Evolutionary conservation across 2,329 filamentous ascomycete species (phyloP).

Genomic region (Sodiomyces alkalinus): DNA sequence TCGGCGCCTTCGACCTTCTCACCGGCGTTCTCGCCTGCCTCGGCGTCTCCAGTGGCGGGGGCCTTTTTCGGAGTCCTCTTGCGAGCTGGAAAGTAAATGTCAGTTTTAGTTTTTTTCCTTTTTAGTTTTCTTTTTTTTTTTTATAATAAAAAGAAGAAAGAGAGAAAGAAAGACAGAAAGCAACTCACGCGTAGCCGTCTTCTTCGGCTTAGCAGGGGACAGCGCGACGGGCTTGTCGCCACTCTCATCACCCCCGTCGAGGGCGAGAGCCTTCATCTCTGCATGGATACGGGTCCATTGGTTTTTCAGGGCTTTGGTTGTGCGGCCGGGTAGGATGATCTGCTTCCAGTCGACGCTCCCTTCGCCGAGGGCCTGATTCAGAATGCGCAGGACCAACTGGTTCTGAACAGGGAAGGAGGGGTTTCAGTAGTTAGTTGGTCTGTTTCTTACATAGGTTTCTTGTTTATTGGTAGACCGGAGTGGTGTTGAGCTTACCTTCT

Average conservation of each 20-base stretch:
- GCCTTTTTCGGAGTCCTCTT: not conserved
- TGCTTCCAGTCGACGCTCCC: not conserved
- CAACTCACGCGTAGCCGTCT: not conserved
- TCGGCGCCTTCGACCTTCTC: too few relatives aligned
- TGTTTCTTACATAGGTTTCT: not conserved
- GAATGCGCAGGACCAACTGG: not conserved
- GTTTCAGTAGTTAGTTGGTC: too few relatives aligned
- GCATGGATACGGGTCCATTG: not conserved
- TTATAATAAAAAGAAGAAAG: not conserved
- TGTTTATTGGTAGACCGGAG: not conserved
- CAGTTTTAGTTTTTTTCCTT: too few relatives aligned
- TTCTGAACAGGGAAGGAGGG: too few relatives aligned
- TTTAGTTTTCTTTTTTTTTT: too few relatives aligned
- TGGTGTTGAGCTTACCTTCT: not conserved
- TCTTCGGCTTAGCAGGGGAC: not conserved
- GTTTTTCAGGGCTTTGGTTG: not conserved
- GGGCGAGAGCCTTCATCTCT: not conserved
- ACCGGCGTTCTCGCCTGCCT: slow-evolving; percentile 1
- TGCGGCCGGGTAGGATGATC: not conserved
- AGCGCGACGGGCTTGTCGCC: not conserved
- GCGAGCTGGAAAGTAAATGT: too few relatives aligned
- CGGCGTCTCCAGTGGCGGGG: not conserved
- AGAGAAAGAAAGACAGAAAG: not conserved
- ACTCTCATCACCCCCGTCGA: too few relatives aligned
- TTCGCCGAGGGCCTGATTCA: not conserved